These are phyloP conservation scores for Cochliopodium minus DNA, from an alignment of 208 protist species.

Conservation along the genomic window DNA sequence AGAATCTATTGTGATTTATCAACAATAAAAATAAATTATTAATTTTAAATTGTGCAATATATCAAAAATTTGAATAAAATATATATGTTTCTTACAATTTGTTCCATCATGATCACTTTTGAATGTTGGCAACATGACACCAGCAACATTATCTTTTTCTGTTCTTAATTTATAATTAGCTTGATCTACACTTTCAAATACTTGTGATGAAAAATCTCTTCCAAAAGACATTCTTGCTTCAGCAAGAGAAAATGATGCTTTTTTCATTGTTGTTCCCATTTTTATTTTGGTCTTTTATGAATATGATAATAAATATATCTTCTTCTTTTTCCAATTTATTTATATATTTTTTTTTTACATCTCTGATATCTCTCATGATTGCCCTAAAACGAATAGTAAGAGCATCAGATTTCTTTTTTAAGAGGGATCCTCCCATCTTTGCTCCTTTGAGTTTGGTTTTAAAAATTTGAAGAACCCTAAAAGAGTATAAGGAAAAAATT, in stretches of 20 bases:
- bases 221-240: slow-evolving; percentile 84
- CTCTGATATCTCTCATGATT: slow-evolving; percentile 76
- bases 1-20: background rate
- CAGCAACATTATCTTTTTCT: slow-evolving; percentile 86
- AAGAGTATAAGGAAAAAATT: no score
- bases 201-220: slow-evolving; percentile 76
- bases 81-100: slow-evolving; percentile 14
- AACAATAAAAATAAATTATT: background rate
- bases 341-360: slow-evolving; percentile 55
- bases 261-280: slow-evolving; percentile 34
- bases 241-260: slow-evolving; percentile 78
- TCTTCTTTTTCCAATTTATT: slow-evolving; percentile 52
- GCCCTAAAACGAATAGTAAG: slow-evolving; percentile 81
- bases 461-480: no score
- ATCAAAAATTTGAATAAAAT: slow-evolving; percentile 9
- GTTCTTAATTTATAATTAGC: slow-evolving; percentile 60
- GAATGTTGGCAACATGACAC: slow-evolving; percentile 88
- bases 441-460: slow-evolving; percentile 83
- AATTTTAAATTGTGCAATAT: background rate
- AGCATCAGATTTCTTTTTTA: slow-evolving; percentile 99
- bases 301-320: background rate
- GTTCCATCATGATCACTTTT: slow-evolving; percentile 28
- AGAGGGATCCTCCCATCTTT: slow-evolving; percentile 87
- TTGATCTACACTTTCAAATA: slow-evolving; percentile 73
- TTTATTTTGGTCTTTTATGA: no score